Evolutionary conservation across 2,329 filamentous ascomycete genomes (phyloP), one percentile per base, ranked within the genome.

Genomic region (Blastomyces parvus): DNA sequence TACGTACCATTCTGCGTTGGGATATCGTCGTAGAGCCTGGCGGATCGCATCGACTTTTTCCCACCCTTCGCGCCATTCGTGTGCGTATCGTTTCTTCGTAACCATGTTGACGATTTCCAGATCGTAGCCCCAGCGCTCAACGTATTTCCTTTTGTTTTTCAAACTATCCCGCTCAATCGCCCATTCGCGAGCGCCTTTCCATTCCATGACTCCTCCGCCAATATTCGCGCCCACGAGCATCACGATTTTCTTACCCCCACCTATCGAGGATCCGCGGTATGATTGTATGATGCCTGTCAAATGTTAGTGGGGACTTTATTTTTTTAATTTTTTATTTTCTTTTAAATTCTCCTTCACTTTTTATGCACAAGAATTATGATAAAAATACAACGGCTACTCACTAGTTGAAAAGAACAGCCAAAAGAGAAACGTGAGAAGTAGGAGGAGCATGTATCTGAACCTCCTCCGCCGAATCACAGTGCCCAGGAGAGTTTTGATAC

Each of bases 11-110:
- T 99, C 93, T 42, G 93, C 94, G 67, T 96, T 84, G 36, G 94
- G 94, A 73, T 97, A 97, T 75, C 97, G 97, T 73, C 87, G 85
- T 83, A 99, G 87, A 55, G 88, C 87, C 65, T 90, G 89, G 65
- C 93, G 86, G 70, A 99, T 86, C 52, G 91, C 91, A 74, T 99
- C 94, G 65, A 97, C 92, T 81, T 97, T 99, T 78, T 99, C 94
- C 94, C 94, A 99, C 75, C 93, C 95, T 78, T 99, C 94, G 71
- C 94, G 86, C 94, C 94, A 99, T 78, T 99, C 94, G 78, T 99
- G 94, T 36, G 94, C 93, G 74, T 99, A 99, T 68, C 92, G 87
- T 79, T 97, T 97, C 83, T 97, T 96, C 62, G 92, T 96, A 79
- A 91, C 93, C 92, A 99, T 96, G 75, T 99, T 95, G 68, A 96